Percentiles rank a stretch among this genome's conserved stretches.
phyloP scores from a whole-genome alignment of 257 asterid species.

The Orobanche coerulescens region DNA sequence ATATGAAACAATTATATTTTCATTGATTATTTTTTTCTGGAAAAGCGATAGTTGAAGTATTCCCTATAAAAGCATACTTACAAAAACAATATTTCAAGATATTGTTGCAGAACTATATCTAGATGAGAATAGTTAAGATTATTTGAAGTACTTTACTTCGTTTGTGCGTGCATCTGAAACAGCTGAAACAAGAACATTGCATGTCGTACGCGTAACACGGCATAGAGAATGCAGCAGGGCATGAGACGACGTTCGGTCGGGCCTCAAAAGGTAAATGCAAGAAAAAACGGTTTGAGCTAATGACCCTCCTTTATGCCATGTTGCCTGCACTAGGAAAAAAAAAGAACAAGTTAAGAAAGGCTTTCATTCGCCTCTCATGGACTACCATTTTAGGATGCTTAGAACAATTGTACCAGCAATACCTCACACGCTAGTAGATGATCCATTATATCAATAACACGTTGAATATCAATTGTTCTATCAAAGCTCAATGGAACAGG shows the following conservation, averaged over 20 bases:
- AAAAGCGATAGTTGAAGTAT: slow-evolving; percentile 15
- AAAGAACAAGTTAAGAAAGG: slow-evolving; percentile 11
- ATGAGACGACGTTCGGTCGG: slow-evolving; percentile 80
- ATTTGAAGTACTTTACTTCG: slow-evolving; percentile 76
- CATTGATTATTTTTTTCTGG: slow-evolving; percentile 24
- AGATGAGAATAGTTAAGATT: slow-evolving; percentile 27
- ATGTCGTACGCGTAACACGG: slow-evolving; percentile 70
- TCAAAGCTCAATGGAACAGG: slow-evolving; percentile 91
- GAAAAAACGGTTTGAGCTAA: slow-evolving; percentile 92
- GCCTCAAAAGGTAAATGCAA: slow-evolving; percentile 88
- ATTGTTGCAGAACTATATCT: not conserved
- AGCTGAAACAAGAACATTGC: slow-evolving; percentile 80
- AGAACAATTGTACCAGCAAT: slow-evolving; percentile 17
- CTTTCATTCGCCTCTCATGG: slow-evolving; percentile 6
- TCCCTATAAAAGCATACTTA: not conserved
- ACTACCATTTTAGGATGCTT: not conserved
- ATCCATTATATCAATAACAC: slow-evolving; percentile 81
- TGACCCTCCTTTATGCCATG: slow-evolving; percentile 99
- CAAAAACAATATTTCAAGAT: not conserved
- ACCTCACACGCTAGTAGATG: slow-evolving; percentile 99
- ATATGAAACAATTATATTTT: slow-evolving; percentile 37
- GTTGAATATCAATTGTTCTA: slow-evolving; percentile 58
- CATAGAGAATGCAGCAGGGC: slow-evolving; percentile 83
- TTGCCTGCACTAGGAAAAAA: slow-evolving; percentile 55
- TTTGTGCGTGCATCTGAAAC: slow-evolving; percentile 87